These are phyloP conservation scores for Phanerochaete sordida DNA, from an alignment of 768 basidiomycete genomes.

Conservation along the genomic window DNA sequence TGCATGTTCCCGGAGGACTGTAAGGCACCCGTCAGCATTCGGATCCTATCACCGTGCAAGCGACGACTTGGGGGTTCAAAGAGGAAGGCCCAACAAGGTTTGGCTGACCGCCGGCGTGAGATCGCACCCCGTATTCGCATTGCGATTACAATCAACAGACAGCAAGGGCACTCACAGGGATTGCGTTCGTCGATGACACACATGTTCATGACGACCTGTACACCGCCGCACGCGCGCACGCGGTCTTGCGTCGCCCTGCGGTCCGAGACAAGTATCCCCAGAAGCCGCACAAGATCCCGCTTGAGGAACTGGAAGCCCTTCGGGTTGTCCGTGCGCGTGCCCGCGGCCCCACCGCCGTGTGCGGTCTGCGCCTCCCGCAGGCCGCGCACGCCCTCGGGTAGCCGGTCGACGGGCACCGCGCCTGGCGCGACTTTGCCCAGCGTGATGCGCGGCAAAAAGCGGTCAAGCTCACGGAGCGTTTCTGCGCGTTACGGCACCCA, in stretches of 20 bases:
- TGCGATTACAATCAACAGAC: not conserved
- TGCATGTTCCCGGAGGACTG: slow-evolving; percentile 91
- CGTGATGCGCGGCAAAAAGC: slow-evolving; percentile 82
- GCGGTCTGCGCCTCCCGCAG: not conserved
- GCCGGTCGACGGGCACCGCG: slow-evolving; percentile 6
- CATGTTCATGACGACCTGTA: slow-evolving; percentile 81
- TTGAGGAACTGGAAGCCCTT: slow-evolving; percentile 83
- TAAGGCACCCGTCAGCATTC: slow-evolving; percentile 6
- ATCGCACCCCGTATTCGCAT: not conserved
- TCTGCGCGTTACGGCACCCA: slow-evolving; percentile 38
- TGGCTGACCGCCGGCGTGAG: not conserved
- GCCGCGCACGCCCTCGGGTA: not conserved
- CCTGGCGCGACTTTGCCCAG: slow-evolving; percentile 59
- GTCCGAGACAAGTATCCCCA: slow-evolving; percentile 74
- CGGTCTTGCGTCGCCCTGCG: slow-evolving; percentile 70
- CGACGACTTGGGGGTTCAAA: not conserved
- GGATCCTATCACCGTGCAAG: not conserved
- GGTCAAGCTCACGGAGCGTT: slow-evolving; percentile 68
- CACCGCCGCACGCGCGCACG: slow-evolving; percentile 65
- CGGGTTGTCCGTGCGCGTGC: slow-evolving; percentile 28
- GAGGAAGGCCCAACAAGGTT: not conserved
- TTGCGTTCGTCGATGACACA: slow-evolving; percentile 90
- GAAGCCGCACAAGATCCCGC: slow-evolving; percentile 81
- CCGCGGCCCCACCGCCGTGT: not conserved
- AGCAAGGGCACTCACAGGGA: slow-evolving; percentile 64